Conservation (phyloP, 176 grass and related monocot species). For the Leersia perrieri region DNA sequence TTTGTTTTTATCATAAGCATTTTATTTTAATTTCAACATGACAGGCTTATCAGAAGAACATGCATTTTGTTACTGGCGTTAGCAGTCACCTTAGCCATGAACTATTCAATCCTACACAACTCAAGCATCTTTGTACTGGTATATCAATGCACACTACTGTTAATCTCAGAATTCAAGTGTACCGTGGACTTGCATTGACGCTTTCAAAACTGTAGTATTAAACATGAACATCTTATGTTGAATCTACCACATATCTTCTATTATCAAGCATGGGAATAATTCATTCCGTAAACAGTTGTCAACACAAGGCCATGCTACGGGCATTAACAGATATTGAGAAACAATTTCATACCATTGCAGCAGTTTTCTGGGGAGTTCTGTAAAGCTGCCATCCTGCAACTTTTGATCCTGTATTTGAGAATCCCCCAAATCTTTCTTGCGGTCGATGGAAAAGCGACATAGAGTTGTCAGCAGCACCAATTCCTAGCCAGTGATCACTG, state of each 20-base stretch:
- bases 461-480: conserved; percentile 97
- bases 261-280: background rate
- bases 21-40: background rate
- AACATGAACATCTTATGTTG: conserved; percentile 4
- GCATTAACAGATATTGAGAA: background rate
- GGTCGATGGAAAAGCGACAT: conserved; percentile 96
- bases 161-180: background rate
- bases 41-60: background rate
- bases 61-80: background rate
- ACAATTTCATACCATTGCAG: conserved; percentile 70
- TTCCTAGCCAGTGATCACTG: conserved; percentile 92
- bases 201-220: conserved; percentile 2
- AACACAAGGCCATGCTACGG: background rate
- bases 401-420: conserved; percentile 82
- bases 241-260: background rate
- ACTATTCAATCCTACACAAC: background rate
- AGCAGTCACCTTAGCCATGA: no score
- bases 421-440: conserved; percentile 86
- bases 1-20: background rate
- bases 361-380: conserved; percentile 93
- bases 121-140: background rate
- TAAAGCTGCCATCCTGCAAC: conserved; percentile 94
- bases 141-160: background rate
- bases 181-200: background rate
- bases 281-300: conserved; percentile 3